A percentile compares a stretch with the other conserved stretches of the same genome.
Conservation (phyloP, 768 basidiomycete species). For the Coprinopsis sp. region DNA sequence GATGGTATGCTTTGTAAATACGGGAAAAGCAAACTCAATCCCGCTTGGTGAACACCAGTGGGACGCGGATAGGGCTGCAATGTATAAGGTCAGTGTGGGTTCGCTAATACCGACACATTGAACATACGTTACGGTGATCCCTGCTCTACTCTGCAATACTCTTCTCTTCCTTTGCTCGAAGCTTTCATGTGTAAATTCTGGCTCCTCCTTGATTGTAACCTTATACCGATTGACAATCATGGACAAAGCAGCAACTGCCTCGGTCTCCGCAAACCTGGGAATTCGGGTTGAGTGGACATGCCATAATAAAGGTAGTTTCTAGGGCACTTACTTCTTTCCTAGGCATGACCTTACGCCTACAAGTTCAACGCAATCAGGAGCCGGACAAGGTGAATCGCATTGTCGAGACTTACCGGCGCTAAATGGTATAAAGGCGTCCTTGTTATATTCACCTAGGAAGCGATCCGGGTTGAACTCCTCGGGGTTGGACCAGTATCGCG, state of each 20-base stretch:
- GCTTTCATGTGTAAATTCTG: constrained; percentile 41
- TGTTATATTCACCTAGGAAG: constrained; percentile 15
- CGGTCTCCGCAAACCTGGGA: constrained; percentile 47
- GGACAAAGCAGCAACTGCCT: constrained; percentile 47
- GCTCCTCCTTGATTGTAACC: constrained; percentile 47
- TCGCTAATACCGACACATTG: neutral
- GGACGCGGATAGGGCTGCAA: constrained; percentile 23
- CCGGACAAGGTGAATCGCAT: neutral
- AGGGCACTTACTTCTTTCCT: constrained; percentile 33
- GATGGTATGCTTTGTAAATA: neutral
- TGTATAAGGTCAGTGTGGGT: neutral
- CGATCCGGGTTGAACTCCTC: constrained; percentile 31
- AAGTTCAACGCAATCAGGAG: neutral
- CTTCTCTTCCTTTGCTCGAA: constrained; percentile 42
- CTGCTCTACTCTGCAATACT: constrained; percentile 30
- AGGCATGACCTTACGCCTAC: constrained; percentile 41
- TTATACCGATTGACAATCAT: constrained; percentile 43
- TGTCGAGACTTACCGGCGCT: constrained; percentile 9
- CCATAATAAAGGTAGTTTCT: neutral
- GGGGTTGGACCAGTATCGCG: constrained; percentile 54
- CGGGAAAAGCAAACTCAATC: neutral
- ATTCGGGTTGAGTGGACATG: neutral
- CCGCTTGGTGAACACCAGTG: constrained; percentile 15
- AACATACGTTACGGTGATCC: constrained; percentile 44
- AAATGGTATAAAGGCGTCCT: constrained; percentile 15